Evolutionary conservation across 495 filamentous ascomycete species (phyloP), one percentile per base, ranked within the genome.

Genomic region (Aspergillus panamensis): DNA sequence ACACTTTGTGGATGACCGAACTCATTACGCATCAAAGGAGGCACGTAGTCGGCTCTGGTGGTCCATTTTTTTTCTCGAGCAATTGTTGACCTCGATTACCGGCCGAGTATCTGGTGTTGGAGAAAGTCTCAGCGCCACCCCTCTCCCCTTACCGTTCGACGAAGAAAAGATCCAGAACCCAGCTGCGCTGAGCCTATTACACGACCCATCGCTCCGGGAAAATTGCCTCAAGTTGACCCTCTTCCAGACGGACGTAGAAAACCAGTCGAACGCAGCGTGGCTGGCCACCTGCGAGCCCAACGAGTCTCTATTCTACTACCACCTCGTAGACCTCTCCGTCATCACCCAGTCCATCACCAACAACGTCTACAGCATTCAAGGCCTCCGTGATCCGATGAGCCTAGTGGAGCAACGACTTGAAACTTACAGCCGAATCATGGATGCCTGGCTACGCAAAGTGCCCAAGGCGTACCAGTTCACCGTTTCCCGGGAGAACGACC

Each of bases 21-120:
- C 80, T n/a, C 56, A 71, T 33, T 67, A 78, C 31, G 65, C 69
- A 3, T 75, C 84, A 5, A 84, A 80, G 63, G 85, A 88, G 68
- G 75, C 80, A 16, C 75, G 85, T 9, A 70, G 75, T 40, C 82
- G 83, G 3, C 72, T 87, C 9, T 88, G 84, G 84, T 88, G 84
- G 80, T 79, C 84, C 0, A 65, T 88, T 10, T 85, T 80, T 56
- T 73, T 71, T 2, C 66, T 87, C 8, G 85, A 88, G 51, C 74
- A 82, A 40, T 60, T 79, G 6, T 67, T 88, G n/a, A 75, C 77
- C 37, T 72, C 77, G 8, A 83, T 86, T 63, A 85, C 82, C 6
- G 85, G 85, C 3, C 78, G 85, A n/a, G 80, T 82, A 7, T 79
- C 80, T 20, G 77, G 77, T 43, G 77, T 85, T 33, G 64, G 76